Conservation (phyloP, 371 early-diverging fungal species). For the Capniomyces stellatus region DNA sequence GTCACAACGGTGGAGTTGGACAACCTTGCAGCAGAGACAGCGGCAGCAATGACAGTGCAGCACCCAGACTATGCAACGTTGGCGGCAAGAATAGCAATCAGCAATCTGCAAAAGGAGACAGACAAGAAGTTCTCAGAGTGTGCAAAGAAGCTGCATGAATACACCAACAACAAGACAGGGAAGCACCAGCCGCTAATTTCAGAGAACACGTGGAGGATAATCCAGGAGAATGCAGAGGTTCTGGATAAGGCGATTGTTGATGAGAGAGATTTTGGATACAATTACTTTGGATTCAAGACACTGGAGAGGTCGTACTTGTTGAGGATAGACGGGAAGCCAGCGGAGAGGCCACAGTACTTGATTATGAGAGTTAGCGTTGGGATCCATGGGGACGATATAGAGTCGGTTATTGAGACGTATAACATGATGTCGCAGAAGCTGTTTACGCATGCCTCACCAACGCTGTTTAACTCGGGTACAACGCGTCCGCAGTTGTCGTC, state of each 20-base stretch:
- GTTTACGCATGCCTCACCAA: conserved; percentile 98
- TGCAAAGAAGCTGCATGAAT: conserved; percentile 65
- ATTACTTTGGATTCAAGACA: conserved; percentile 98
- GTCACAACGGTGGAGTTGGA: conserved; percentile 92
- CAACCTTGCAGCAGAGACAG: conserved; percentile 93
- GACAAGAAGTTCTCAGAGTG: conserved; percentile 81
- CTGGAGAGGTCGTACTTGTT: conserved; percentile 93
- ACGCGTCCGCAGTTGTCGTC: conserved; percentile 88
- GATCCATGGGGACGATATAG: conserved; percentile 90
- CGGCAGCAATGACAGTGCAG: conserved; percentile 91
- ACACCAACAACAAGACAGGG: conserved; percentile 77
- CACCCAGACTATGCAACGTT: conserved; percentile 97
- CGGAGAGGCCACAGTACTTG: conserved; percentile 98
- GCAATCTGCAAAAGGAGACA: conserved; percentile 95
- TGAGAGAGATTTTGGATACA: conserved; percentile 91
- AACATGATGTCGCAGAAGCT: conserved; percentile 83
- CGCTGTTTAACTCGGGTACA: conserved; percentile 97
- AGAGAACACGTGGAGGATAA: conserved; percentile 45
- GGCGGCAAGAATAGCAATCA: conserved; percentile 95
- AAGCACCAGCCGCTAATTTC: conserved; percentile 77
- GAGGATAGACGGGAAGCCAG: conserved; percentile 58
- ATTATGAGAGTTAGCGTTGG: conserved; percentile 98
- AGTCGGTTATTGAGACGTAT: conserved; percentile 91
- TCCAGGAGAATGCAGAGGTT: conserved; percentile 57
- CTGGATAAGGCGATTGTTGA: conserved; percentile 87